Evolutionary conservation across 345 rosid genomes (phyloP).

Genomic region (Excoecaria cochinchinensis): DNA sequence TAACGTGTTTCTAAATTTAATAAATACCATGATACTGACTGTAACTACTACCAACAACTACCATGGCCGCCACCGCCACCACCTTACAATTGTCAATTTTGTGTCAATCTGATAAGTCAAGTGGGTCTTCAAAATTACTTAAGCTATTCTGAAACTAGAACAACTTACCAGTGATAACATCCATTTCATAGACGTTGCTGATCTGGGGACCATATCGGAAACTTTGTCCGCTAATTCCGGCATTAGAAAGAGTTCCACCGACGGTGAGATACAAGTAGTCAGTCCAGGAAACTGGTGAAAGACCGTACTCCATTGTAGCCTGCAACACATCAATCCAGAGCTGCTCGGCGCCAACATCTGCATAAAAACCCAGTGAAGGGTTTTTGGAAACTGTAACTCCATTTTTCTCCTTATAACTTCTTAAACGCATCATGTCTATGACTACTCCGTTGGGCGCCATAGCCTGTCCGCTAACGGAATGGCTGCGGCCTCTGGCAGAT

Average conservation of each 20-base stretch:
- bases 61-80: too few species aligned
- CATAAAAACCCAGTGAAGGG: conserved; percentile 29
- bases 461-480: conserved; percentile 86
- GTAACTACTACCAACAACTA: not conserved
- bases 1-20: not conserved
- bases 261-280: conserved; percentile 90
- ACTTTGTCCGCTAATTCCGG: conserved; percentile 93
- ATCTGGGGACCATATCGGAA: conserved; percentile 95
- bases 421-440: conserved; percentile 73
- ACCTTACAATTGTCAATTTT: not conserved
- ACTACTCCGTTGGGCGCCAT: conserved; percentile 75
- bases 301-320: conserved; percentile 66
- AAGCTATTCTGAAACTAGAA: not conserved
- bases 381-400: conserved; percentile 23
- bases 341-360: conserved; percentile 87
- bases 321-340: conserved; percentile 86
- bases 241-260: conserved; percentile 95
- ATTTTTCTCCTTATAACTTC: conserved; percentile 25
- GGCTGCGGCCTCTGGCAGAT: conserved; percentile 90
- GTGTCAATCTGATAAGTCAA: too few species aligned
- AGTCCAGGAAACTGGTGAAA: conserved; percentile 94
- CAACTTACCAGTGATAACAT: conserved; percentile 79
- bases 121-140: not conserved
- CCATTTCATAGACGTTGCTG: conserved; percentile 88
- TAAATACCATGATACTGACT: conserved; percentile 11